Evolutionary conservation across 2,329 filamentous ascomycete species (phyloP).

Genomic region (Akanthomyces dipterigenus): DNA sequence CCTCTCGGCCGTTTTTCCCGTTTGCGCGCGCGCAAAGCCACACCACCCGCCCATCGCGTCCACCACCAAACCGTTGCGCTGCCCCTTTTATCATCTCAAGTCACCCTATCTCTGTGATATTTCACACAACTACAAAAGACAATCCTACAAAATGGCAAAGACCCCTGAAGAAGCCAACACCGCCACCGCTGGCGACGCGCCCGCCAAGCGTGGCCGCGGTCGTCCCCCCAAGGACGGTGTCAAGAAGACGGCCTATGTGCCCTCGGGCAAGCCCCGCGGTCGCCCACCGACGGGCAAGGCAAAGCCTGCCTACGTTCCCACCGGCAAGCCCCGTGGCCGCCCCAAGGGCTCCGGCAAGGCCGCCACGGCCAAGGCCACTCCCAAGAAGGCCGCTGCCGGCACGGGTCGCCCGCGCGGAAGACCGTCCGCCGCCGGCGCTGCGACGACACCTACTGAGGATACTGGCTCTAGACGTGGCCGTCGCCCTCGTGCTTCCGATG

Average conservation of each 20-base stretch:
- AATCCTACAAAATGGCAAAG: conserved; percentile 7
- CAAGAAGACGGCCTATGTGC: conserved; percentile 28
- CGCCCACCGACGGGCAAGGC: conserved; percentile 30
- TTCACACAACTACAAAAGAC: neutral
- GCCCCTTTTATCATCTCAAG: neutral
- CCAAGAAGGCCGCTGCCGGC: conserved; percentile 5
- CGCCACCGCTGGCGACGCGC: conserved; percentile 3
- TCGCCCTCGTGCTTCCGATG: neutral
- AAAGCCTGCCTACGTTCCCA: conserved; percentile 29
- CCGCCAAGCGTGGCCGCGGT: conserved; percentile 30
- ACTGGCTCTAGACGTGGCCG: neutral
- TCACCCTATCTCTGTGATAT: neutral
- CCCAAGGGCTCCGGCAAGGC: conserved; percentile 34
- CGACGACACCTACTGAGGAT: conserved; percentile 18
- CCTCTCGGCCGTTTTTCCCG: neutral
- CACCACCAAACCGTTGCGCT: neutral
- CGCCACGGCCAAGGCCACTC: neutral
- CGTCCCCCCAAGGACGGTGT: conserved; percentile 34
- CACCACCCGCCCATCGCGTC: neutral
- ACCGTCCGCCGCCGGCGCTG: conserved; percentile 21
- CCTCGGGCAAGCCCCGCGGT: conserved; percentile 36
- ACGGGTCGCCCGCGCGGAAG: conserved; percentile 25
- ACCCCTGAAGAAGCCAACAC: conserved; percentile 25
- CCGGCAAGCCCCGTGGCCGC: conserved; percentile 41
- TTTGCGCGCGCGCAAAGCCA: conserved; percentile 1